A percentile compares a stretch with the other conserved stretches of the same genome.
Evolutionary conservation across 371 early-diverging fungal species (phyloP).

Genomic region (Mucor saturninus): DNA sequence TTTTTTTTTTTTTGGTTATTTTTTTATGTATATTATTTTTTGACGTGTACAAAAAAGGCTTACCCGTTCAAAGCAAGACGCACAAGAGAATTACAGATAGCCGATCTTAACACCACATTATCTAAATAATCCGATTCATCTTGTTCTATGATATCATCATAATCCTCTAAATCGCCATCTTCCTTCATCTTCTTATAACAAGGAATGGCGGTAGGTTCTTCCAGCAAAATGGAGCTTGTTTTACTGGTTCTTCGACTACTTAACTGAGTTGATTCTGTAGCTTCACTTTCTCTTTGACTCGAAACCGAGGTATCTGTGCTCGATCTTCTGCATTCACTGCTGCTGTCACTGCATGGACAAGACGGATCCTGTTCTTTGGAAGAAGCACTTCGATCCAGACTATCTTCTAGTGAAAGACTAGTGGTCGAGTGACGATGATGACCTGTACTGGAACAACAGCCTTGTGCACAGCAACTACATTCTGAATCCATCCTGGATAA

Average conservation of each 20-base stretch:
- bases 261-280: too few species aligned
- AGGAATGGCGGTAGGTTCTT: background rate
- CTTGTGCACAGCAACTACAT: slow-evolving; percentile 1
- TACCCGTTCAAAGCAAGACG: slow-evolving; percentile 51
- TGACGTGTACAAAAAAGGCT: slow-evolving; percentile 4
- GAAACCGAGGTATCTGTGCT: too few species aligned
- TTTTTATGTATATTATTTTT: background rate
- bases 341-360: too few species aligned
- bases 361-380: too few species aligned
- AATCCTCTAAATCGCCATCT: slow-evolving; percentile 21
- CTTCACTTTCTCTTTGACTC: too few species aligned
- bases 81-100: slow-evolving; percentile 31
- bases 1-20: too few species aligned
- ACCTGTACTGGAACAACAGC: background rate
- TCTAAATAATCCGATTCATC: slow-evolving; percentile 9
- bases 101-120: background rate
- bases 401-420: background rate
- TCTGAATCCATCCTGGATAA: background rate
- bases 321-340: too few species aligned
- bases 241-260: background rate
- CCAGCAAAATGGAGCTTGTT: slow-evolving; percentile 14
- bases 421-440: background rate
- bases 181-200: slow-evolving; percentile 15
- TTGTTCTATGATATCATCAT: slow-evolving; percentile 10
- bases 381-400: background rate